These are phyloP conservation scores for Cyanodermella asteris DNA, from an alignment of 2,329 filamentous ascomycete genomes.

Conservation along the genomic window DNA sequence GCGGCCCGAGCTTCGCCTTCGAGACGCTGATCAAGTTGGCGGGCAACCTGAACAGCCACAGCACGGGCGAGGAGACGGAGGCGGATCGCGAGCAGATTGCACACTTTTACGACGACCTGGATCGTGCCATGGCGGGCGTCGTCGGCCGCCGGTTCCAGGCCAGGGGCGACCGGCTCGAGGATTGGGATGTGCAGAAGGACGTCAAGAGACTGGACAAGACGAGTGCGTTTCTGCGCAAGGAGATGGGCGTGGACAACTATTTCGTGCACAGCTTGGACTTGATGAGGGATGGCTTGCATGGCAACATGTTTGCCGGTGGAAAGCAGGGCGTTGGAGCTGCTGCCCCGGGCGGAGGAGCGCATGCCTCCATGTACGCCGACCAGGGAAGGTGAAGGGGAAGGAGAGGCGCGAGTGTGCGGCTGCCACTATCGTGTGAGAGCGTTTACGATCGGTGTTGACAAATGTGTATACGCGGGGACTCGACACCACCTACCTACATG, in stretches of 20 bases:
- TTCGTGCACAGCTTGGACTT: constrained; percentile 29
- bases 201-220: constrained; percentile 35
- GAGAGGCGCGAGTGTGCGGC: too few relatives aligned
- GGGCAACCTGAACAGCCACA: constrained; percentile 32
- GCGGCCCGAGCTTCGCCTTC: constrained; percentile 24
- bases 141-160: constrained; percentile 23
- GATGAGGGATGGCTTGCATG: constrained; percentile 22
- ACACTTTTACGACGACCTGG: constrained; percentile 27
- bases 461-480: too few relatives aligned
- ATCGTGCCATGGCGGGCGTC: constrained; percentile 29
- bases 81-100: constrained; percentile 25
- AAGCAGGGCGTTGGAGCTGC: too few relatives aligned
- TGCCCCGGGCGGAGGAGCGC: too few relatives aligned
- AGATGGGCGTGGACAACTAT: constrained; percentile 31
- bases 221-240: constrained; percentile 24
- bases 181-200: constrained; percentile 27
- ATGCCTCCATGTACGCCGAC: too few relatives aligned
- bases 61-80: constrained; percentile 27
- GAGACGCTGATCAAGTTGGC: constrained; percentile 32
- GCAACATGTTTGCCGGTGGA: too few relatives aligned
- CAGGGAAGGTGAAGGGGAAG: too few relatives aligned
- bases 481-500: too few relatives aligned
- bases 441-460: too few relatives aligned
- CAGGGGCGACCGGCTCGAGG: constrained; percentile 1
- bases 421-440: too few relatives aligned